Base-by-base conservation (phyloP, 2,329 filamentous ascomycete genomes). In the Fusarium nodosum region DNA sequence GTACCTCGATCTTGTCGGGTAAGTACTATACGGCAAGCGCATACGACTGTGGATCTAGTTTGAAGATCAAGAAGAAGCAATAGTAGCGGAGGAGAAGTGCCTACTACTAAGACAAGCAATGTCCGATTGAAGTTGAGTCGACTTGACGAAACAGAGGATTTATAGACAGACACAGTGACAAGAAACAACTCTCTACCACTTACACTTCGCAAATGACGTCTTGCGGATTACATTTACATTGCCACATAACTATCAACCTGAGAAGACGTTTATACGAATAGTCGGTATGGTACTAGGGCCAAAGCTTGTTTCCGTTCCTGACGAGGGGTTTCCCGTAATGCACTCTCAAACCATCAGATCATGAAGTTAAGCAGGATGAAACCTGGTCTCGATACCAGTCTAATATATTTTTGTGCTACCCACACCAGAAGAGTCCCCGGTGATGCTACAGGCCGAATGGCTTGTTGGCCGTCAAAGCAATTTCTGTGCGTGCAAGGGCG, bases 21-120 rank as follows among this genome's bases (percentile, higher is more conserved):
- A 47, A 28, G 42, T 59, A 65, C 48, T 65, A 65, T 60, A 65
- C 54, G 62, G 47, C 48, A 50, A 34, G 41, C 52, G 65, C 66
- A 60, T 66, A 28, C 31, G 48, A 55, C 33, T 55, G 66, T 69
- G 65, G 66, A 69, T 56, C 60, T 55, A 30, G 24, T 52, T 15
- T 52, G 18, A 51, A 15, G 47, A 24, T 57, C n/a, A 36, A 18
- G 48, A 22, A 50, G 41, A 31, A 51, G 47, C 15, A 36, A 33
- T 53, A 39, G 18, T 28, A 38, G n/a, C n/a, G 22, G 26, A 48
- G 38, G 7, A 9, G 18, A n/a, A 34, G 18, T 16, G 13, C 16
- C 33, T 36, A n/a, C 16, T n/a, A 18, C 28, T 30, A 30, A 36
- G 20, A 30, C 22, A 54, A 15, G 7, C 22, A 36, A 26, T 50